A percentile compares a stretch with the other conserved stretches of the same genome.
Conservation (phyloP, 148 eudicot species). For the Drosera capensis region DNA sequence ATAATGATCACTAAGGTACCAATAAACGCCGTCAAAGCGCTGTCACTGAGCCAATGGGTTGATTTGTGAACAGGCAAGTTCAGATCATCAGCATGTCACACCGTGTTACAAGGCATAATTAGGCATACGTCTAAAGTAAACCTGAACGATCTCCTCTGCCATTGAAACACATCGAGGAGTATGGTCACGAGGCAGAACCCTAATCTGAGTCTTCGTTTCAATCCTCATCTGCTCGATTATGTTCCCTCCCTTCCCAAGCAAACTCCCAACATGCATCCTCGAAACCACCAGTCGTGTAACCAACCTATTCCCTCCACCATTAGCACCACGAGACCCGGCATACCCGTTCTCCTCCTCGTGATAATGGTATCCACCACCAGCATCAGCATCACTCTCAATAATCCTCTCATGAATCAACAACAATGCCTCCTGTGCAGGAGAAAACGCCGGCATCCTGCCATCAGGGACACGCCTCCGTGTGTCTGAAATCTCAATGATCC, state of each 20-base stretch:
- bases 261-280: conserved; percentile 82
- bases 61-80: background rate
- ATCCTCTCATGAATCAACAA: conserved; percentile 80
- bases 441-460: conserved; percentile 72
- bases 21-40: too few relatives aligned
- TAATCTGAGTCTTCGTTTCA: conserved; percentile 91
- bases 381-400: conserved; percentile 73
- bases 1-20: too few relatives aligned
- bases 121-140: conserved; percentile 10
- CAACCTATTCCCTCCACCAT: conserved; percentile 31
- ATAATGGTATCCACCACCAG: conserved; percentile 13
- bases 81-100: conserved; percentile 8
- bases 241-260: conserved; percentile 96
- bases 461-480: conserved; percentile 83
- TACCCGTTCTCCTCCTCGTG: conserved; percentile 30
- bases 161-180: conserved; percentile 73
- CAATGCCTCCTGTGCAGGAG: conserved; percentile 95
- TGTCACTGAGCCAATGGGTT: background rate
- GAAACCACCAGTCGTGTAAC: conserved; percentile 92
- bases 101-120: conserved; percentile 1
- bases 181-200: conserved; percentile 88
- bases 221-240: conserved; percentile 96
- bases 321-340: conserved; percentile 20
- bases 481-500: conserved; percentile 88
- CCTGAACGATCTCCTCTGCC: conserved; percentile 99